Evolutionary conservation across 108 stramenopile species (phyloP).

Genomic region (Fistulifera solaris): DNA sequence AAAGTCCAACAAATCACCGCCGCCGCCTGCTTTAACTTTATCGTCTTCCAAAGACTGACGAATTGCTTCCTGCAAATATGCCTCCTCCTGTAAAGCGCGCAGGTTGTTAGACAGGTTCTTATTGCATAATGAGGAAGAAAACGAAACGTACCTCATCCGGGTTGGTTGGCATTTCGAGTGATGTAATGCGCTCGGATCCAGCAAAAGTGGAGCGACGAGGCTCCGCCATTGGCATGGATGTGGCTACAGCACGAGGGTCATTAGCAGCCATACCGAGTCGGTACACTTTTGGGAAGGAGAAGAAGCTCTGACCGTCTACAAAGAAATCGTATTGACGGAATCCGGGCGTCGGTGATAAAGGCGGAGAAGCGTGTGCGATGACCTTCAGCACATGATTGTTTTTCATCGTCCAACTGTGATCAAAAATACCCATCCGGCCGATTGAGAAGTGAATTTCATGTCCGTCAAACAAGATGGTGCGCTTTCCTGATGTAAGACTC

Average conservation of each 20-base stretch:
- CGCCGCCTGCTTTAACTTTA: slow-evolving; percentile 1
- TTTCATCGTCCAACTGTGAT: slow-evolving; percentile 33
- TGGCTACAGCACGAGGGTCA: neutral
- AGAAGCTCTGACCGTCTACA: slow-evolving; percentile 77
- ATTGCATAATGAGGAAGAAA: no score
- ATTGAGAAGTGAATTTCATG: slow-evolving; percentile 64
- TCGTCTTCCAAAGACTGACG: slow-evolving; percentile 54
- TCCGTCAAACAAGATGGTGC: slow-evolving; percentile 58
- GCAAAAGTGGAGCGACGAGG: slow-evolving; percentile 5
- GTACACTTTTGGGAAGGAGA: slow-evolving; percentile 71
- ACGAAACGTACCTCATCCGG: slow-evolving; percentile 61
- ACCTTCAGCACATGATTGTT: slow-evolving; percentile 50
- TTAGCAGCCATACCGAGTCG: slow-evolving; percentile 16
- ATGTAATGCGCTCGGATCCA: slow-evolving; percentile 28
- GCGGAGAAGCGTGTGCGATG: slow-evolving; percentile 45
- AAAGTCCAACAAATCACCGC: neutral
- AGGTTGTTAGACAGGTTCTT: neutral
- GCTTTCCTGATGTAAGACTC: slow-evolving; percentile 81
- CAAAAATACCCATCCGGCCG: slow-evolving; percentile 40
- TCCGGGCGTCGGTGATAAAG: slow-evolving; percentile 38
- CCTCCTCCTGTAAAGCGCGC: slow-evolving; percentile 45
- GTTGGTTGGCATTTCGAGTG: slow-evolving; percentile 76
- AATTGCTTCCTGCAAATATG: slow-evolving; percentile 76
- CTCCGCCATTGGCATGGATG: slow-evolving; percentile 6
- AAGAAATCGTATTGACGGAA: slow-evolving; percentile 80